Evolutionary conservation across 2,329 filamentous ascomycete genomes (phyloP).

Genomic region (Arthrobotrys sinensis): DNA sequence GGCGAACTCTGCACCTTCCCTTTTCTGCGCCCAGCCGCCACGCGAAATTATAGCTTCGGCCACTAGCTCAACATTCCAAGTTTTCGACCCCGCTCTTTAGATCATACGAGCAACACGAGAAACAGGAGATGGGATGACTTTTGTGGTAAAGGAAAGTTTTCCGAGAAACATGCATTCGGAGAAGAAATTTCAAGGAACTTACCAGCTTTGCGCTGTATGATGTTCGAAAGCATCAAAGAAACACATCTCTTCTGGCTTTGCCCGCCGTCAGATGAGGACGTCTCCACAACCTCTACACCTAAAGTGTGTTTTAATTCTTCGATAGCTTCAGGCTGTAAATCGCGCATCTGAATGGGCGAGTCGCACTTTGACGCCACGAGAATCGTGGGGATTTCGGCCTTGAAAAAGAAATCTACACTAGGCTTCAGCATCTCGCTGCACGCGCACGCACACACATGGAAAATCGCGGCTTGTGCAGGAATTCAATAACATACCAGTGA

Average conservation of each 20-base stretch:
- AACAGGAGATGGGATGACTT: conserved; percentile 17
- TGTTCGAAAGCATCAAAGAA: conserved; percentile 57
- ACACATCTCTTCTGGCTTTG: conserved; percentile 60
- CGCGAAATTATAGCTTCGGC: conserved; percentile 50
- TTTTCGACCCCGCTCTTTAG: conserved; percentile 47
- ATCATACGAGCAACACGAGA: conserved; percentile 44
- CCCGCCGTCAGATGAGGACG: conserved; percentile 55
- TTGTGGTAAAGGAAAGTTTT: background rate
- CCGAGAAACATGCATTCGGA: background rate
- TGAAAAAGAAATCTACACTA: conserved; percentile 61
- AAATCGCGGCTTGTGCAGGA: conserved; percentile 52
- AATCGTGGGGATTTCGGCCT: conserved; percentile 60
- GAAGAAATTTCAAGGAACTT: conserved; percentile 23
- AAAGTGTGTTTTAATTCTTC: conserved; percentile 52
- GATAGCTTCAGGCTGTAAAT: conserved; percentile 59
- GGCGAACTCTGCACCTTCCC: conserved; percentile 60
- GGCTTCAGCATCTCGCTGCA: conserved; percentile 52
- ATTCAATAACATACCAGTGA: conserved; percentile 78
- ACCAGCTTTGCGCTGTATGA: conserved; percentile 59
- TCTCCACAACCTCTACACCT: conserved; percentile 59
- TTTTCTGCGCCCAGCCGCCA: conserved; percentile 54
- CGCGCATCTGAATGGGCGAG: conserved; percentile 57
- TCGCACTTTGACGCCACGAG: conserved; percentile 60
- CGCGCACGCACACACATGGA: conserved; percentile 45
- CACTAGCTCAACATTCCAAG: conserved; percentile 28